Evolutionary conservation across 495 filamentous ascomycete genomes (phyloP).

Genomic region (Daldinia bambusicola): DNA sequence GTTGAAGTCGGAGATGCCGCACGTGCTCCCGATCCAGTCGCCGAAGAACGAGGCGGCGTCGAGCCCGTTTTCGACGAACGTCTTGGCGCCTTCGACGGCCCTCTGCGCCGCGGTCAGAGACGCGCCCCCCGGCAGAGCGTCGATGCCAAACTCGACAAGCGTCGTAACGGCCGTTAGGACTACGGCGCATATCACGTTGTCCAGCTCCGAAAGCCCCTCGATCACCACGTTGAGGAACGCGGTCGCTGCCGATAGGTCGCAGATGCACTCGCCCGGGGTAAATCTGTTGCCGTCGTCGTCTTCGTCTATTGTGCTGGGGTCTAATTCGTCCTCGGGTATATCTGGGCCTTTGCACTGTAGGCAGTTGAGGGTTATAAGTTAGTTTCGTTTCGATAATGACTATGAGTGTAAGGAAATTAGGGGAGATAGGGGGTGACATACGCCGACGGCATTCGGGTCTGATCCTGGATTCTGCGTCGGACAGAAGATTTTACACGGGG

Average conservation of each 20-base stretch:
- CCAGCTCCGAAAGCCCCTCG: constrained; percentile 32
- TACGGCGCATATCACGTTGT: constrained; percentile 39
- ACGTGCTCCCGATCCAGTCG: constrained; percentile 27
- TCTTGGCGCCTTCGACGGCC: constrained; percentile 42
- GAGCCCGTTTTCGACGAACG: constrained; percentile 39
- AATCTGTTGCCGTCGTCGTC: constrained; percentile 41
- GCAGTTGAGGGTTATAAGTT: neutral
- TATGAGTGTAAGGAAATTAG: too few species aligned
- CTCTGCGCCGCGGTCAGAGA: constrained; percentile 8
- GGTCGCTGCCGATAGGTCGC: constrained; percentile 22
- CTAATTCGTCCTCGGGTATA: constrained; percentile 20
- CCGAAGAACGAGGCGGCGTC: constrained; percentile 34
- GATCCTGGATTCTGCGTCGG: constrained; percentile 28
- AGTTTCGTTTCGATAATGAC: neutral
- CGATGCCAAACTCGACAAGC: constrained; percentile 31
- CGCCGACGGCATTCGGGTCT: constrained; percentile 39
- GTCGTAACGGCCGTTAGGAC: constrained; percentile 28
- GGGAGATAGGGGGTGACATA: too few species aligned
- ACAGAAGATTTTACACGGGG: constrained; percentile 33
- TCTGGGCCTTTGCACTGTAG: constrained; percentile 32
- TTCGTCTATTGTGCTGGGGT: constrained; percentile 24
- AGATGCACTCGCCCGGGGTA: constrained; percentile 31
- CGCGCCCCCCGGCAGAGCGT: constrained; percentile 21
- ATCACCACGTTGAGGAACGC: constrained; percentile 34
- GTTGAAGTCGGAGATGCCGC: constrained; percentile 23